Conservation (phyloP, 2,329 filamentous ascomycete genomes). For the Talaromyces sp. region DNA sequence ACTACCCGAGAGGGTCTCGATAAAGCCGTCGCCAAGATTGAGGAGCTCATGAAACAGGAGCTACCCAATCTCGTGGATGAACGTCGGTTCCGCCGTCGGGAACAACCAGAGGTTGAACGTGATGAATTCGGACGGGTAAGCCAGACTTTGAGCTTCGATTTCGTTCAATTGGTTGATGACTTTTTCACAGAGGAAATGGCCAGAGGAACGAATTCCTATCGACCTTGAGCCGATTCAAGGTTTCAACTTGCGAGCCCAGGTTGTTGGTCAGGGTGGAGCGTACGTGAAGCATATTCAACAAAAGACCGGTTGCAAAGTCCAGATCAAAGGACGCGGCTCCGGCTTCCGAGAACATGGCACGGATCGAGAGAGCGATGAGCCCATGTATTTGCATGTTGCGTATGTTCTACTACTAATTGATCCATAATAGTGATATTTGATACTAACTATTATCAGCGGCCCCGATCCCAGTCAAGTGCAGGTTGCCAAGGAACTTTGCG, state of each 20-base stretch:
- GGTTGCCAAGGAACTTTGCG: conserved; percentile 80
- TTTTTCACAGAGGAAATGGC: conserved; percentile 82
- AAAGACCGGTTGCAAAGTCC: conserved; percentile 90
- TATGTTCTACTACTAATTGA: conserved; percentile 47
- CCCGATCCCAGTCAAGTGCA: conserved; percentile 84
- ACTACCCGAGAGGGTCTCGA: conserved; percentile 90
- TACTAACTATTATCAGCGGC: conserved; percentile 57
- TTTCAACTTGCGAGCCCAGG: conserved; percentile 93
- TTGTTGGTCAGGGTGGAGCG: conserved; percentile 87
- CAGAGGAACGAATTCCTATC: conserved; percentile 90
- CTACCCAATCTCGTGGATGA: conserved; percentile 94
- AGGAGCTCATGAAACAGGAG: conserved; percentile 94
- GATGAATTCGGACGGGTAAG: conserved; percentile 84
- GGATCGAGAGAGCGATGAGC: conserved; percentile 86
- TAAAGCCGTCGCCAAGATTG: conserved; percentile 78
- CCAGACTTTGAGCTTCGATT: background rate
- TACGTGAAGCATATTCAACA: conserved; percentile 99
- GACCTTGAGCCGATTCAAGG: conserved; percentile 85
- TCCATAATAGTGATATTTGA: background rate
- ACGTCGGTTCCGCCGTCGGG: conserved; percentile 79
- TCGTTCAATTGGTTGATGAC: background rate
- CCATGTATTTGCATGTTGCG: conserved; percentile 96
- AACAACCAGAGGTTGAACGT: conserved; percentile 72
- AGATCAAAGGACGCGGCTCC: conserved; percentile 95
- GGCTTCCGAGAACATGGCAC: conserved; percentile 88